Conservation (phyloP, 2,329 filamentous ascomycete genomes). For the Pseudogymnoascus sp. region DNA sequence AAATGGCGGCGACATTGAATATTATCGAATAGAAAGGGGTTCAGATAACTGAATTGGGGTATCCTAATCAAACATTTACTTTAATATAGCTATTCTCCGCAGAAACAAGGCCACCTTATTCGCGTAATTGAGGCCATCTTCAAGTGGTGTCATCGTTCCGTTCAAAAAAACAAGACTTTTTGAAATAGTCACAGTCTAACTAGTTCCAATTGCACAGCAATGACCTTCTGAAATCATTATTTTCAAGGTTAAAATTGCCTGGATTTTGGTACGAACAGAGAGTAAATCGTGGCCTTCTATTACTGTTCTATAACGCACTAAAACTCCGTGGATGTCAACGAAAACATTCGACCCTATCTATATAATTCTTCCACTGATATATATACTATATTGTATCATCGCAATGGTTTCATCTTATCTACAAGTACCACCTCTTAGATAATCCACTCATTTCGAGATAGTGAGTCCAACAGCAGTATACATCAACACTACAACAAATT, state of each 20-base stretch:
- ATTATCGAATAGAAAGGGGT: background rate
- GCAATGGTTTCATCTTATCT: background rate
- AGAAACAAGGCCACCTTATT: background rate
- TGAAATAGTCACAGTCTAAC: too few species aligned
- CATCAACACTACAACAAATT: slow-evolving; percentile 25
- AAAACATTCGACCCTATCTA: background rate
- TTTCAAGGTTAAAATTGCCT: too few species aligned
- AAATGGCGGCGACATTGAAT: background rate
- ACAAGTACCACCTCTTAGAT: background rate
- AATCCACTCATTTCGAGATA: background rate
- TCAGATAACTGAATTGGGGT: background rate
- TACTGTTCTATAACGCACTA: too few species aligned
- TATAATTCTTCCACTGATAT: background rate
- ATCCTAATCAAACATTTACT: background rate
- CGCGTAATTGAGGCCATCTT: background rate
- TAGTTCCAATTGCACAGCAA: too few species aligned
- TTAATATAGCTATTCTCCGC: background rate
- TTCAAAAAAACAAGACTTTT: too few species aligned
- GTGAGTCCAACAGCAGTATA: slow-evolving; percentile 20
- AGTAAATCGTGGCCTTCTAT: too few species aligned
- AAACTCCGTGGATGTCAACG: too few species aligned
- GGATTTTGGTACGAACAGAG: too few species aligned
- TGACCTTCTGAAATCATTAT: too few species aligned
- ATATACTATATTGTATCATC: background rate
- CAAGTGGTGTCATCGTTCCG: too few species aligned